Conservation (phyloP, 2,329 filamentous ascomycete species). For the Plectosphaerella plurivora region DNA sequence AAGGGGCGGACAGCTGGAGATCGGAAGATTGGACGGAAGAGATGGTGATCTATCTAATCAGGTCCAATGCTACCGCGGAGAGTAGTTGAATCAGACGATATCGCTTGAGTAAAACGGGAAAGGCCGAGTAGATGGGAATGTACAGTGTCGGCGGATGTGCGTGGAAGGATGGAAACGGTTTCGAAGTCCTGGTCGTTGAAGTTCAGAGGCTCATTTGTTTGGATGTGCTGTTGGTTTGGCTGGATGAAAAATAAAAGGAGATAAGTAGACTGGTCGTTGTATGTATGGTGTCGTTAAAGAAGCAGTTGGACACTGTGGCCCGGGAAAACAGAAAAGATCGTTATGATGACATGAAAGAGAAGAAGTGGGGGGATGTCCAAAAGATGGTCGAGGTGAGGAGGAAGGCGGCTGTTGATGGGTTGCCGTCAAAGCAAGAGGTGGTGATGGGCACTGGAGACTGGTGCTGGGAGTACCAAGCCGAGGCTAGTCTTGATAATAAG, state of each 20-base stretch:
- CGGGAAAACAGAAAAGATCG: constrained; percentile 28
- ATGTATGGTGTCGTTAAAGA: constrained; percentile 9
- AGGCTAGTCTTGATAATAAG: background rate
- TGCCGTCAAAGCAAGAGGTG: background rate
- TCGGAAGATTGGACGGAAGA: background rate
- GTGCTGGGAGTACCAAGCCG: constrained; percentile 1
- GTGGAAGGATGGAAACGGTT: constrained; percentile 8
- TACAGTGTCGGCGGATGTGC: constrained; percentile 1
- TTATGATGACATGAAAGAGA: constrained; percentile 38
- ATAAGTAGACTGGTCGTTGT: constrained; percentile 8
- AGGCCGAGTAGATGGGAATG: background rate
- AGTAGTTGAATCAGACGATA: constrained; percentile 6
- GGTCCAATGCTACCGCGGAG: too few species aligned
- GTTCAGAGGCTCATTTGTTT: constrained; percentile 36
- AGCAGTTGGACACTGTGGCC: constrained; percentile 8
- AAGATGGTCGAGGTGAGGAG: background rate
- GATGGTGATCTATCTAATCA: too few species aligned
- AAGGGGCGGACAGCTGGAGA: background rate
- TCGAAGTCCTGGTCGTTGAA: constrained; percentile 19
- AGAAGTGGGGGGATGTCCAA: constrained; percentile 8
- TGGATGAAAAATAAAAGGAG: constrained; percentile 11
- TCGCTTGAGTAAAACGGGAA: background rate
- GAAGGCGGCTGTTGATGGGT: constrained; percentile 5
- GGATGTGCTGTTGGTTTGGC: constrained; percentile 9
- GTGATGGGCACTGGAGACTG: background rate